Conservation (phyloP, 106 monocot genomes). For the Chionographis japonica region DNA sequence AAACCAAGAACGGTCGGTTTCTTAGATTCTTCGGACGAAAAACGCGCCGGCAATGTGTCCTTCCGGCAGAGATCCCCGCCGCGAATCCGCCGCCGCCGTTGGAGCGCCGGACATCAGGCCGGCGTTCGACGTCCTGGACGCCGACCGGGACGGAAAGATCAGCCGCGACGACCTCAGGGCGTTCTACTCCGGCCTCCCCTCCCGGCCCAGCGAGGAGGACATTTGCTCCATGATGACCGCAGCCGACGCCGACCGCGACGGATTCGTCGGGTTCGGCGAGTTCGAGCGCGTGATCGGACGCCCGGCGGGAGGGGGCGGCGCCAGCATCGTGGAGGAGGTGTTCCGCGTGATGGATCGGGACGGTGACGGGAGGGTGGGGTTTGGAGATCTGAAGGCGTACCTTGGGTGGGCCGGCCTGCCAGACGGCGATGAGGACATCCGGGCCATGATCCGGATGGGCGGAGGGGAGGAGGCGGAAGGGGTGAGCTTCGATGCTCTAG, state of each 20-base stretch:
- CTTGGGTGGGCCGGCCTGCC: conserved; percentile 45
- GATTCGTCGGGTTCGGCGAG: conserved; percentile 38
- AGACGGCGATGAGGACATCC: conserved; percentile 53
- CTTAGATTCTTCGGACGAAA: no score
- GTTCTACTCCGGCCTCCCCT: conserved; percentile 16
- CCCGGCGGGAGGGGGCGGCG: not conserved
- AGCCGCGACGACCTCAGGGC: conserved; percentile 30
- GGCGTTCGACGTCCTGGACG: conserved; percentile 44
- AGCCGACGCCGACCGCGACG: conserved; percentile 31
- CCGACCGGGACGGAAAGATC: conserved; percentile 42
- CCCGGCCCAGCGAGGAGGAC: conserved; percentile 13
- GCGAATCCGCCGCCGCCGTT: not conserved
- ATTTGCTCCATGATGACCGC: conserved; percentile 39
- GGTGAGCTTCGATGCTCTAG: conserved; percentile 37
- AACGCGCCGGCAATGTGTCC: conserved; percentile 19
- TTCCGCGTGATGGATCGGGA: conserved; percentile 83
- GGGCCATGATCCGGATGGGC: conserved; percentile 57
- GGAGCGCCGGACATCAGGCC: conserved; percentile 1
- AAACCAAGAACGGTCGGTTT: no score
- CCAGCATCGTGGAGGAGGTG: conserved; percentile 44
- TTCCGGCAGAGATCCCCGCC: not conserved
- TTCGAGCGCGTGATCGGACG: conserved; percentile 24
- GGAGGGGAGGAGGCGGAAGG: conserved; percentile 37
- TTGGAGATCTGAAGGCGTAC: conserved; percentile 63
- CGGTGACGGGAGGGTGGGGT: conserved; percentile 85